phyloP scores from a whole-genome alignment of 371 early-diverging fungal genomes.

The Mucor racemosus region DNA sequence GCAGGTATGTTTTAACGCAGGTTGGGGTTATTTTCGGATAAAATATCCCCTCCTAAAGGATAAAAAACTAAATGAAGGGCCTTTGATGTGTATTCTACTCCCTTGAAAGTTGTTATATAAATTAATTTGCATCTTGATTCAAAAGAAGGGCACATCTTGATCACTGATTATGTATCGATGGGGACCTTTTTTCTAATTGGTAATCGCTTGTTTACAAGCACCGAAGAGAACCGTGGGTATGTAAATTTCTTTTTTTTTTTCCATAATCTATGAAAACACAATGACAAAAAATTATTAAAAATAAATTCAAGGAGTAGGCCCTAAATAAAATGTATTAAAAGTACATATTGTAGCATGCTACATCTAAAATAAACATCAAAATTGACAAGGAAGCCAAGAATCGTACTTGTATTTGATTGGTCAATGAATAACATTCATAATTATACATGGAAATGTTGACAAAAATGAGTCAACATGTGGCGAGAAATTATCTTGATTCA shows the following conservation, averaged over 20 bases:
- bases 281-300: not conserved
- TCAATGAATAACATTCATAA: not conserved
- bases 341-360: not conserved
- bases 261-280: not conserved
- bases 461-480: slow-evolving; percentile 5
- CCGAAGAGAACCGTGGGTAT: slow-evolving; percentile 6
- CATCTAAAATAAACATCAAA: not conserved
- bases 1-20: not conserved
- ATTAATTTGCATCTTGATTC: no score
- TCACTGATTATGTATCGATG: not conserved
- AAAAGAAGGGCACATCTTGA: not conserved
- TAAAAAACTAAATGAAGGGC: not conserved
- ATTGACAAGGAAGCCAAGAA: not conserved
- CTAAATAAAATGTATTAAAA: not conserved
- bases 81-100: no score
- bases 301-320: slow-evolving; percentile 1
- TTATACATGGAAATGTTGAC: not conserved
- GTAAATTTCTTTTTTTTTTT: not conserved
- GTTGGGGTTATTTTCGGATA: not conserved
- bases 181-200: not conserved
- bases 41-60: not conserved
- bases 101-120: no score
- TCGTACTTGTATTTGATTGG: not conserved
- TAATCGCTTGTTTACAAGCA: not conserved
- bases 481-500: slow-evolving; percentile 4